phyloP scores from a whole-genome alignment of 1,284 basidiomycete species.

The Chondrostereum purpureum region DNA sequence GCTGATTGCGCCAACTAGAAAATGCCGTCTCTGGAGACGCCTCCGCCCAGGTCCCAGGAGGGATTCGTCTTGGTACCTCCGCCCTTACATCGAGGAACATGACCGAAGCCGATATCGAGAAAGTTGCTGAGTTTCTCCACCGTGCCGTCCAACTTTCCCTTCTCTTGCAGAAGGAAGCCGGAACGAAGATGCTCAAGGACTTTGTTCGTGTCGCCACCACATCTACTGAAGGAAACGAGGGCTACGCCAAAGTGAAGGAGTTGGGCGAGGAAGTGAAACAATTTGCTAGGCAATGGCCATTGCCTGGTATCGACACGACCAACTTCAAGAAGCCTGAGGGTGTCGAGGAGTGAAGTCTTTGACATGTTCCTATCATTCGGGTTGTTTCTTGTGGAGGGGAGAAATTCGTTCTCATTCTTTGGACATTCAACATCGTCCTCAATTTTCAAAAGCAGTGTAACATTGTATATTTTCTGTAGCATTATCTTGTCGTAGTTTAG shows the following conservation, averaged over 20 bases:
- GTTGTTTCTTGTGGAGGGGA: slow-evolving; percentile 5
- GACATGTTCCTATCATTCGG: slow-evolving; percentile 4
- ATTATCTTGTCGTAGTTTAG: too few species aligned
- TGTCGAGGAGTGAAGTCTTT: slow-evolving; percentile 44
- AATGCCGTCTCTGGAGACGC: slow-evolving; percentile 96
- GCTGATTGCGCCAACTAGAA: slow-evolving; percentile 41
- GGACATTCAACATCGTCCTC: slow-evolving; percentile 42
- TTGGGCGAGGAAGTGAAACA: slow-evolving; percentile 69
- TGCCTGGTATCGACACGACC: slow-evolving; percentile 82
- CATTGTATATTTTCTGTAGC: too few species aligned
- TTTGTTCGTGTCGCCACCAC: slow-evolving; percentile 82
- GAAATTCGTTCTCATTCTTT: slow-evolving; percentile 28
- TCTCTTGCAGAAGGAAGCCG: slow-evolving; percentile 88
- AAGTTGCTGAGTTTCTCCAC: slow-evolving; percentile 89
- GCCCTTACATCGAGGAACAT: slow-evolving; percentile 95
- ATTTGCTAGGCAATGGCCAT: slow-evolving; percentile 86
- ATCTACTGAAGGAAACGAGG: slow-evolving; percentile 66
- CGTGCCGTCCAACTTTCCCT: slow-evolving; percentile 87
- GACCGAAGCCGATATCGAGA: slow-evolving; percentile 80
- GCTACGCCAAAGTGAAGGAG: slow-evolving; percentile 64
- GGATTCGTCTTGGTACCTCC: slow-evolving; percentile 93
- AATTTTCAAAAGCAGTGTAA: background rate
- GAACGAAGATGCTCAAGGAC: slow-evolving; percentile 93
- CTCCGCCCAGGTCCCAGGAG: slow-evolving; percentile 94
- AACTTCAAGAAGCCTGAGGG: slow-evolving; percentile 60